These are phyloP conservation scores for Goniomonas avonlea DNA, from an alignment of 78 protist genomes.

Conservation along the genomic window DNA sequence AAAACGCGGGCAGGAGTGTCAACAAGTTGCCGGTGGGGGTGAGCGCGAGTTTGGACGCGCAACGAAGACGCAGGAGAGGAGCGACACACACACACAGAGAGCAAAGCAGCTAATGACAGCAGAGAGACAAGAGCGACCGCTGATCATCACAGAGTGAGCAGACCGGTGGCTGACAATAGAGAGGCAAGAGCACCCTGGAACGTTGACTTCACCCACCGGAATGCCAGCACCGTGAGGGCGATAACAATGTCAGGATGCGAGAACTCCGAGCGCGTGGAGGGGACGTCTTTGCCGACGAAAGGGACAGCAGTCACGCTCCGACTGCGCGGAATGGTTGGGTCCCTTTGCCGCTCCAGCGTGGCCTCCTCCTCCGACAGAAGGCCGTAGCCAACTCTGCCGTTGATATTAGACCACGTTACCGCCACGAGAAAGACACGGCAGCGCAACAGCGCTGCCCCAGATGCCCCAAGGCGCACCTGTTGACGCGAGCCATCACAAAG, in stretches of 20 bases:
- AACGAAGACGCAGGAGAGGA: background rate
- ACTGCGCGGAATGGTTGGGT: conserved; percentile 19
- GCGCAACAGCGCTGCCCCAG: too few species aligned
- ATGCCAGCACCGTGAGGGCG: conserved; percentile 43
- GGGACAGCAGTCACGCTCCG: conserved; percentile 60
- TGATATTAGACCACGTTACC: too few species aligned
- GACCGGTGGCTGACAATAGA: too few species aligned
- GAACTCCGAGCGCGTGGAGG: conserved; percentile 38
- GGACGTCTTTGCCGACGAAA: conserved; percentile 71
- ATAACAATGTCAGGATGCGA: conserved; percentile 48
- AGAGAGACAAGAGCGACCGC: background rate
- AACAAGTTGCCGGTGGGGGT: conserved; percentile 2
- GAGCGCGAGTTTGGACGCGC: conserved; percentile 14
- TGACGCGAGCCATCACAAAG: conserved; percentile 41
- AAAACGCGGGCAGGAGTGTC: too few species aligned
- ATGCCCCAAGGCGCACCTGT: too few species aligned
- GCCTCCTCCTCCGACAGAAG: conserved; percentile 31
- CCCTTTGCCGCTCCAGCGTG: too few species aligned
- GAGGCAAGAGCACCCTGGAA: too few species aligned
- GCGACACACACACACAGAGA: background rate
- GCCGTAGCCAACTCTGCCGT: too few species aligned
- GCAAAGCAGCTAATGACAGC: background rate
- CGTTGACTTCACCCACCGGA: too few species aligned
- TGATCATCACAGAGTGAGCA: background rate
- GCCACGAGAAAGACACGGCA: too few species aligned